Evolutionary conservation across 805 yeast species (phyloP), one percentile per base, ranked within the genome.

Genomic region (Candida ovalis): DNA sequence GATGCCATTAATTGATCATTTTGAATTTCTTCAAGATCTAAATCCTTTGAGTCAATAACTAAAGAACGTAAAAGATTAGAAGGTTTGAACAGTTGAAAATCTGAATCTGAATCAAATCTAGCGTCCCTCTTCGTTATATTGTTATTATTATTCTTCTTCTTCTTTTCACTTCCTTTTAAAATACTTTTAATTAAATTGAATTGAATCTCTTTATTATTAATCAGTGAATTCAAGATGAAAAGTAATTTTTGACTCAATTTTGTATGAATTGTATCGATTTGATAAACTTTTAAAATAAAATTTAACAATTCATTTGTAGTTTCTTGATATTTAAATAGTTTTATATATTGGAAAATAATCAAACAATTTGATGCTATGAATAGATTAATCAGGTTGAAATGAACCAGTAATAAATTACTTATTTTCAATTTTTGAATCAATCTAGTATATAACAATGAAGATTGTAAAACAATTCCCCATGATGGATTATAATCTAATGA

Each of bases 391-490:
- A 41, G 35, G 30, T 47, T 28, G 40, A 49, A 55, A 42, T 55
- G 51, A 2, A 46, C 28, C 28, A 55, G 33, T 23, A 44, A n/a
- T 43, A 38, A 21, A n/a, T 33, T n/a, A 49, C 30, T 18, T 28
- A 44, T 18, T 25, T 40, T 12, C 39, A 37, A 35, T n/a, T 27
- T 44, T 46, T 47, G 39, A 45, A 47, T 36, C 25, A 42, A 9
- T 25, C 32, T 7, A 47, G 18, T 10, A 50, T 51, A 36, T 30
- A 47, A 46, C 47, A 50, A 17, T n/a, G 53, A 43, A 28, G 48
- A 47, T 43, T 49, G 53, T 18, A 57, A 48, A 5, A 57, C 22
- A 12, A 57, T 47, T 1, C 56, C 61, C 56, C 59, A 54, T 3
- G 62, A 58, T 12, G 60, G 54, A n/a, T 43, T 33, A 30, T 52